A percentile compares a stretch with the other conserved stretches of the same genome.
These are phyloP conservation scores for Colletotrichum sp. DNA, from an alignment of 2,329 filamentous ascomycete genomes.

Conservation along the genomic window DNA sequence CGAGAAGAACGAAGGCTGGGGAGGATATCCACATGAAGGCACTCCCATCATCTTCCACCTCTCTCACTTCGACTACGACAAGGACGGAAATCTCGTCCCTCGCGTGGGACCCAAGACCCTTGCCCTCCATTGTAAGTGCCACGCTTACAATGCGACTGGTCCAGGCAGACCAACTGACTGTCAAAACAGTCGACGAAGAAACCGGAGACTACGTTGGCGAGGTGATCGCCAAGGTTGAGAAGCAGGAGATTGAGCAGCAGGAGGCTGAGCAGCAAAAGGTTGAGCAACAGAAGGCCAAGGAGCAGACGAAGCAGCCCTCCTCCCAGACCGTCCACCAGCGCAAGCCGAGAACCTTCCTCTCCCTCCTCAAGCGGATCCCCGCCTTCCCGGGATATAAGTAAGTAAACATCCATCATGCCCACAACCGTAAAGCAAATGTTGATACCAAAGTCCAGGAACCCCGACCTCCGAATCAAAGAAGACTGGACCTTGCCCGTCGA, in stretches of 20 bases:
- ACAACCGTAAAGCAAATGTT: rapidly evolving
- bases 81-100: background rate
- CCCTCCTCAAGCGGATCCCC: background rate
- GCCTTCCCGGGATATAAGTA: background rate
- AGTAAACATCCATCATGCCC: background rate
- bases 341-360: background rate
- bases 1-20: too few species aligned
- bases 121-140: background rate
- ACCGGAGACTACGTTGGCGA: background rate
- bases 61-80: background rate
- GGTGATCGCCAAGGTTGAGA: rapidly evolving
- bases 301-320: background rate
- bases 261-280: rapidly evolving
- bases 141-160: rapidly evolving
- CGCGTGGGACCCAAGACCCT: background rate
- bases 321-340: rapidly evolving
- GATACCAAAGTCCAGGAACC: background rate
- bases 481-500: rapidly evolving
- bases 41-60: too few species aligned
- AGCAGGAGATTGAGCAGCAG: too few species aligned
- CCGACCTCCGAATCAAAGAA: background rate
- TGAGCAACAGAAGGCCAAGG: background rate
- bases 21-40: too few species aligned
- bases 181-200: background rate
- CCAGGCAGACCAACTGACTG: rapidly evolving